Evolutionary conservation across 768 basidiomycete genomes (phyloP), one percentile per base, ranked within the genome.

Genomic region (Mrakia hoshinonis): DNA sequence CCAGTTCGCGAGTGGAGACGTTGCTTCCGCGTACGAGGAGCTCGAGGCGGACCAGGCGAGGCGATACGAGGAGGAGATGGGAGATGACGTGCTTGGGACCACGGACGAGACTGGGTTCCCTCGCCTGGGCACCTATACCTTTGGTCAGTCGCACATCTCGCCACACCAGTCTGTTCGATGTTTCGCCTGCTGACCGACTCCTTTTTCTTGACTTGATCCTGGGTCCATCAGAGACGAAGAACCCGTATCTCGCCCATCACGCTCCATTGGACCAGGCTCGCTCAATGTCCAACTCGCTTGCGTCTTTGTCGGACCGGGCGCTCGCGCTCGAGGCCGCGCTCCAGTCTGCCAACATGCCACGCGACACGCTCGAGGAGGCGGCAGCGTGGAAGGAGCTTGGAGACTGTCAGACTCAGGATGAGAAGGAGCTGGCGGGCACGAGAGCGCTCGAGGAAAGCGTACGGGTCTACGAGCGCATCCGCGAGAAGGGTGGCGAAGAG

Each of bases 311-410:
- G 2, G 91, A 96, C 77, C 92, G 88, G 15, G 89, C 88, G 0
- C 82, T 92, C 49, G 82, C 95, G 76, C 82, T 98, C 26, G 95
- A 99, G 81, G 92, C 92, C 18, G 91, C 92, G 47, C 90, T 97
- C 71, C 67, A 68, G 36, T 65, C 70, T 3, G 1, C 61, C 61
- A 46, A 63, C 43, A 49, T 68, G 70, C n/a, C 48, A 54, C 39
- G n/a, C 26, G 24, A 22, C 9, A 80, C 89, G 10, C 91, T 90
- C 31, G 86, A 88, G 76, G 88, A 87, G 31, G 90, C 63, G 65
- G 94, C 95, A 78, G 85, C 92, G 0, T 99, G 95, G 95, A 87
- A 92, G 66, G 82, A 95, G 24, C 82, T 98, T 2, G 95, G 95
- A 12, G 90, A 94, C 79, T 89, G 89, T 0, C 84, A 92, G 72